Evolutionary conservation across 768 basidiomycete species (phyloP).

Genomic region (Saitozyma sp.): DNA sequence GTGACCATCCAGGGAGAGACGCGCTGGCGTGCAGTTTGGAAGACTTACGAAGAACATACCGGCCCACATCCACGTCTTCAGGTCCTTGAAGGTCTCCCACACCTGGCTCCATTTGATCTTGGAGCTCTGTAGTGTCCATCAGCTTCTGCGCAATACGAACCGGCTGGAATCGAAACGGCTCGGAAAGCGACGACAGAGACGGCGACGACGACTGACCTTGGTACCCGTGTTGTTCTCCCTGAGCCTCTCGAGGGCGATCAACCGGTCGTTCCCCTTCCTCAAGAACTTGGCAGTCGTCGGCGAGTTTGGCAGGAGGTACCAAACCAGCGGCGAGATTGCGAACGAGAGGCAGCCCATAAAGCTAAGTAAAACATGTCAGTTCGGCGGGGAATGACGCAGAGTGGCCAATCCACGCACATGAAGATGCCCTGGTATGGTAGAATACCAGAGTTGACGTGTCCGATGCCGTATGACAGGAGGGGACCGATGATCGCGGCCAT

Average conservation of each 20-base stretch:
- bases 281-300: slow-evolving; percentile 47
- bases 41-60: slow-evolving; percentile 30
- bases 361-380: neutral
- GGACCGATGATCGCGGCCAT: slow-evolving; percentile 36
- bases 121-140: neutral
- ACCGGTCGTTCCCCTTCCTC: slow-evolving; percentile 38
- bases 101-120: slow-evolving; percentile 42
- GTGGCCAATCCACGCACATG: slow-evolving; percentile 24
- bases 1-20: too few relatives aligned
- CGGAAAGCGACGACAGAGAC: too few relatives aligned
- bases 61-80: slow-evolving; percentile 43
- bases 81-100: slow-evolving; percentile 39
- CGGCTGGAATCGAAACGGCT: neutral
- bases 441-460: slow-evolving; percentile 16
- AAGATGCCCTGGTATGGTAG: slow-evolving; percentile 33
- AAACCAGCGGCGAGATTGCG: slow-evolving; percentile 32
- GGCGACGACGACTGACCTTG: slow-evolving; percentile 10
- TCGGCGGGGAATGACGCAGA: slow-evolving; percentile 14
- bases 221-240: slow-evolving; percentile 48
- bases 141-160: slow-evolving; percentile 10
- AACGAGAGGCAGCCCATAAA: slow-evolving; percentile 40
- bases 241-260: slow-evolving; percentile 46
- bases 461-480: slow-evolving; percentile 28
- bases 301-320: slow-evolving; percentile 42
- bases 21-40: neutral